Base-by-base conservation (phyloP, 129 eudicot genomes). In the Tagetes erecta region DNA sequence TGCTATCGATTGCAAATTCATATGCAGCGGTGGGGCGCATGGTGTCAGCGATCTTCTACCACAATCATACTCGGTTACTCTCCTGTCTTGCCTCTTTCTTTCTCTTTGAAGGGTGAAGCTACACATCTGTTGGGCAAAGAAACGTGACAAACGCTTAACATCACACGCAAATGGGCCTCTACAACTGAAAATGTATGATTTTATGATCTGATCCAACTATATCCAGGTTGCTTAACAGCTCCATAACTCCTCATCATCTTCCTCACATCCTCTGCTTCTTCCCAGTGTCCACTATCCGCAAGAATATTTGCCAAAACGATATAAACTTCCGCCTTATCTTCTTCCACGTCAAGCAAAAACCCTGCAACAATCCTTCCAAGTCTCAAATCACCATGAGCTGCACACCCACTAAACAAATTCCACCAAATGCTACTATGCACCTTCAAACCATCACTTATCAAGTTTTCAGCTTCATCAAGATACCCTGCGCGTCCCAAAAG, bases 361-460 rank as follows among this genome's bases (percentile, higher is more conserved):
- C 78, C 86, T 1, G 92, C 92, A 64, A 86, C 79, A 39, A 90
- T 86, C 75, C 83, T 83, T 63, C 89, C 98, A 39, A 93, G 44
- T 44, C 89, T 78, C 30, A 87, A 72, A 71, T 93, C 89, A n/a
- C 89, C 96, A 86, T 90, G 85, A 68, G 90, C 80, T 46, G 85
- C 95, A 82, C 98, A 93, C 0, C 86, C 82, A 76, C 95, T 90
- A 38, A 90, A 86, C 73, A 93, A 76, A 9, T 86, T 81, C 98
- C 98, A 93, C 98, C 95, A 93, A 9, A 86, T 75, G 13, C 78
- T 84, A 35, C 87, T 73, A 80, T 90, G 91, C 64, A 87, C 51
- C 64, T 80, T 81, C 42, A 81, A 20, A 67, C 72, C 80, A 14
- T 69, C 70, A 41, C 65, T 78, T 34, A 93, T 59, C 52, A 93